phyloP scores from a whole-genome alignment of 352 stramenopile species.

The Aphanomyces astaci region DNA sequence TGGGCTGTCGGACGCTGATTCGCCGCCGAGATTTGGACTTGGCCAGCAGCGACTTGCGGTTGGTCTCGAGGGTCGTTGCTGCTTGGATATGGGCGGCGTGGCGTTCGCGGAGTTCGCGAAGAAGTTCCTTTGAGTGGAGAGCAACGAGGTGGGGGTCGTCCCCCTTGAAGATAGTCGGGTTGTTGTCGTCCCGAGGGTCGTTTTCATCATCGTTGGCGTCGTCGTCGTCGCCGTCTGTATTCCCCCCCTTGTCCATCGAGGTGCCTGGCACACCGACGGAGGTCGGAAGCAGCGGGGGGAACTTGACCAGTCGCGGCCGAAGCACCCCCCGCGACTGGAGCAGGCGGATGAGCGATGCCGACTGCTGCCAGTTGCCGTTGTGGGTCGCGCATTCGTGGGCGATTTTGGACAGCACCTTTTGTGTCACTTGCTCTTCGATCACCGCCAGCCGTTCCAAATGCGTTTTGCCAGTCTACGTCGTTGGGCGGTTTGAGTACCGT shows the following conservation, averaged over 20 bases:
- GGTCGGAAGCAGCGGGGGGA: neutral
- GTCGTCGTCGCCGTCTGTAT: too few relatives aligned
- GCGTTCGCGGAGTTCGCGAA: neutral
- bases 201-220: neutral
- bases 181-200: neutral
- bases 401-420: conserved; percentile 14
- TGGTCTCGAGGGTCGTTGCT: neutral
- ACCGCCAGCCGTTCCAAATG: neutral
- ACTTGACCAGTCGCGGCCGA: neutral
- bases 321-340: neutral
- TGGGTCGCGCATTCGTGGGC: neutral
- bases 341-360: neutral
- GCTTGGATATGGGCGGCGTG: neutral
- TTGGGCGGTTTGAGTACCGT: too few relatives aligned
- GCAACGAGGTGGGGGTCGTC: too few relatives aligned
- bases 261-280: too few relatives aligned
- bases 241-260: too few relatives aligned
- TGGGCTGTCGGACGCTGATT: neutral
- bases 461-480: neutral
- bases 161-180: neutral
- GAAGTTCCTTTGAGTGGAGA: neutral
- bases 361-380: neutral
- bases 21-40: neutral
- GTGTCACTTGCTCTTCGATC: conserved; percentile 8
- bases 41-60: neutral